These are phyloP conservation scores for Suillus spraguei DNA, from an alignment of 768 basidiomycete genomes.

Conservation along the genomic window DNA sequence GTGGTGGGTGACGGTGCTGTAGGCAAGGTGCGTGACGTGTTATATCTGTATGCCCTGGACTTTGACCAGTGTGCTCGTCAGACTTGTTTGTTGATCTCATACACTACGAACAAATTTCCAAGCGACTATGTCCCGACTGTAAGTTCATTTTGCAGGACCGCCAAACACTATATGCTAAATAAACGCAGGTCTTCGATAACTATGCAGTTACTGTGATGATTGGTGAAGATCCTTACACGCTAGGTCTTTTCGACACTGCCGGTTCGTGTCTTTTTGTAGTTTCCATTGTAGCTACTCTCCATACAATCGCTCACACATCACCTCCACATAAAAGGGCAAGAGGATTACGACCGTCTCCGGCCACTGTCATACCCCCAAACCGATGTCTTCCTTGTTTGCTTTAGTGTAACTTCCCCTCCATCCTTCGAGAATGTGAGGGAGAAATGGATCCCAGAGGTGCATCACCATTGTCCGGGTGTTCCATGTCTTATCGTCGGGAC, in stretches of 20 bases:
- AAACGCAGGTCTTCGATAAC: conserved; percentile 85
- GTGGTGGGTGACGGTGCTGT: conserved; percentile 98
- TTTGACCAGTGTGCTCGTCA: conserved; percentile 30
- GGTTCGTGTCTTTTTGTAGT: conserved; percentile 55
- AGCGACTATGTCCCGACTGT: conserved; percentile 99
- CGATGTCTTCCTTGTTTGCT: conserved; percentile 99
- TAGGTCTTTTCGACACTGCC: conserved; percentile 98
- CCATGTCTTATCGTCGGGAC: conserved; percentile 99
- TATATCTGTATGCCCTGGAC: neutral
- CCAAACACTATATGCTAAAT: conserved; percentile 12
- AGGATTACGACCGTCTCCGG: conserved; percentile 99
- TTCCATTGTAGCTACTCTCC: conserved; percentile 7
- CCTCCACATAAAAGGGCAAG: conserved; percentile 68
- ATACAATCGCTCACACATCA: conserved; percentile 18
- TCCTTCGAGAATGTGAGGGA: conserved; percentile 99
- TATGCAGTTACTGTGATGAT: conserved; percentile 99
- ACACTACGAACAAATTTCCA: conserved; percentile 97
- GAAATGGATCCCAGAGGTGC: conserved; percentile 99
- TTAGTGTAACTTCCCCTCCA: conserved; percentile 97
- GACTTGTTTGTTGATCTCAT: conserved; percentile 97
- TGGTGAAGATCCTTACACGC: conserved; percentile 97
- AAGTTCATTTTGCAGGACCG: conserved; percentile 36
- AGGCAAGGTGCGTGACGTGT: conserved; percentile 75
- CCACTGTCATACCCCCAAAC: conserved; percentile 99
- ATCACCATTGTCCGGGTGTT: conserved; percentile 99